Evolutionary conservation across 352 stramenopile genomes (phyloP), one percentile per base, ranked within the genome.

Genomic region (Phytopythium ostracodes): DNA sequence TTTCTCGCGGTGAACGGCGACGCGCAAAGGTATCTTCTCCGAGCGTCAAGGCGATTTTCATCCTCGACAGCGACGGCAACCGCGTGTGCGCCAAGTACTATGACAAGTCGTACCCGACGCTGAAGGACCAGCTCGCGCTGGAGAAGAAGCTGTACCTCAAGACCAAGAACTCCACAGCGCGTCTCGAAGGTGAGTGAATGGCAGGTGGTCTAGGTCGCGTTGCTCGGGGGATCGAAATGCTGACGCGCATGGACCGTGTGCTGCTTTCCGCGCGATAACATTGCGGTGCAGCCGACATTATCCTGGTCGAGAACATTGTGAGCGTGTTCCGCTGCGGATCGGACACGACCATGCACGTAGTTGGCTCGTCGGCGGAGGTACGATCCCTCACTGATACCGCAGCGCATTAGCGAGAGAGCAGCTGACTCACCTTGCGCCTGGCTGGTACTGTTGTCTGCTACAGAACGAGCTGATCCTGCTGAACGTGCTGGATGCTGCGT

Each of bases 31-130:
- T 68, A 57, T 64, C 77, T 40, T 88, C 82, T 70, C 87, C 87
- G 29, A 87, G 79, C 59, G 86, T 96, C 52, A 94, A 94, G 73
- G 87, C 85, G 61, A 94, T 96, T 65, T 94, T 94, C 67, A 75
- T 96, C 35, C 65, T 96, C 59, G 87, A 93, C 72, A 92, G 75
- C 62, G 89, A 97, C 57, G 89, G 89, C 60, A 94, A 88, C 60
- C 87, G 89, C 60, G 78, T 97, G 64, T 94, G 88, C 56, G 87
- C 89, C 71, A 97, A 97, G 81, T 96, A 96, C 79, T 97, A 96
- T 60, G 87, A 96, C 71, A 91, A 92, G 71, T 88, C 83, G 67
- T 94, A 94, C 67, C 83, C 83, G 62, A 84, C 85, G 24, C 68
- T 86, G 47, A 96, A 92, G 72, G 87, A 94, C 46, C 88, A 97